A percentile compares a stretch with the other conserved stretches of the same genome.
phyloP scores from a whole-genome alignment of 176 grass and related monocot species.

The Oryza longistaminata region DNA sequence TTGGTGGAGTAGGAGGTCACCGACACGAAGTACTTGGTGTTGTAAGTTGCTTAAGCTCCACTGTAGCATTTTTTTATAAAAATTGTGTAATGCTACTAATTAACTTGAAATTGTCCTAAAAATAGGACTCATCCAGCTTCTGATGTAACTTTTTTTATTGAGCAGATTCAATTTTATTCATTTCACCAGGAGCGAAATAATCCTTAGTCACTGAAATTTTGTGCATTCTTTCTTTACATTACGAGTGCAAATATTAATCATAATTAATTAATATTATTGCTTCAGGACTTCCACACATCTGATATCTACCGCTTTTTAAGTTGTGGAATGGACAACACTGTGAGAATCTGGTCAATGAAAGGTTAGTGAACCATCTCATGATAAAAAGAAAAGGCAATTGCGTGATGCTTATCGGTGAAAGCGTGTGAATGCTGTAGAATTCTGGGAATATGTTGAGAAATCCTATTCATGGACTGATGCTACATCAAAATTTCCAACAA shows the following conservation, averaged over 20 bases:
- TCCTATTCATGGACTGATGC: conserved; percentile 96
- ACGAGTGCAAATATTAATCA: not conserved
- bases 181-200: conserved; percentile 3
- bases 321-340: conserved; percentile 98
- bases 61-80: not conserved
- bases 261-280: not conserved
- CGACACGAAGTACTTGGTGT: conserved; percentile 96
- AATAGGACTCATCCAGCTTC: not conserved
- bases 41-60: conserved; percentile 56
- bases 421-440: conserved; percentile 51
- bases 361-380: conserved; percentile 42
- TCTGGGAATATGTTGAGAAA: conserved; percentile 96
- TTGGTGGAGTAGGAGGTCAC: conserved; percentile 90
- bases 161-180: conserved; percentile 1
- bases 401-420: conserved; percentile 15
- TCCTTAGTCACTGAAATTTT: not conserved
- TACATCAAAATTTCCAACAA: conserved; percentile 96
- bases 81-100: not conserved
- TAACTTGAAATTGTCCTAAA: not conserved
- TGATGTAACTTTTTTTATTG: conserved; percentile 14
- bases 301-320: conserved; percentile 92
- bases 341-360: conserved; percentile 99
- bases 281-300: conserved; percentile 91
- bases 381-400: not conserved
- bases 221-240: not conserved